Base-by-base conservation (phyloP, 2,329 filamentous ascomycete species). In the Talaromyces verruculosus region DNA sequence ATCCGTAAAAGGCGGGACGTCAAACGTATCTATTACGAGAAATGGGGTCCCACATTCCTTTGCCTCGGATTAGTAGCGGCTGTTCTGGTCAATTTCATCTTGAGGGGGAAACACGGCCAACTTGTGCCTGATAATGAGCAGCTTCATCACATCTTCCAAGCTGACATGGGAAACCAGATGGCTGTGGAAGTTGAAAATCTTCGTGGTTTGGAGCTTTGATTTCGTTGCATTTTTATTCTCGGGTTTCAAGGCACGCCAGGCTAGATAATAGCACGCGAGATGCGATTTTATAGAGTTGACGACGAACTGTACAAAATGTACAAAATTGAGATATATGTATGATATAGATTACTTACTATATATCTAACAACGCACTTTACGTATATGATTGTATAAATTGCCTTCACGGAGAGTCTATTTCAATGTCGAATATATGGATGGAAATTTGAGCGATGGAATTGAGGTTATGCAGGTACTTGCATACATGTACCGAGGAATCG, bases 1-100 rank as follows among this genome's bases (percentile, higher is more conserved):
- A 98, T 98, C 74, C 87, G 92, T 70, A 89, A 89, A 71, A 85
- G 94, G 62, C 88, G 89, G 69, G 92, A 91, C n/a, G 92, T 94
- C 47, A 90, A 88, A 72, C 76, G 78, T 19, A 76, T 81, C 2
- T 99, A 95, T 78, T 95, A 98, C 77, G 95, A 99, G 77, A 89
- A 88, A 71, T 91, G 89, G 84, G 95, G 95, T 0, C 94, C 95
- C 0, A 93, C 85, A 3, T 80, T 88, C 25, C 84, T 99, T 37
- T 96, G 93, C 71, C 73, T 84, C 8, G 86, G 91, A 2, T 78
- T 98, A 63, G 85, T 97, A 49, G 80, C 85, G 0, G 91, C 93
- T 2, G 88, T 97, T 11, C 81, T 84, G 3, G 76, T 96, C 30
- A 96, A 95, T 77, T 96, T 97, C 82, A 90, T 80, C 4, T 89